A percentile compares a stretch with the other conserved stretches of the same genome.
Conservation (phyloP, 2,329 filamentous ascomycete species). For the Karstenula rhodostoma region DNA sequence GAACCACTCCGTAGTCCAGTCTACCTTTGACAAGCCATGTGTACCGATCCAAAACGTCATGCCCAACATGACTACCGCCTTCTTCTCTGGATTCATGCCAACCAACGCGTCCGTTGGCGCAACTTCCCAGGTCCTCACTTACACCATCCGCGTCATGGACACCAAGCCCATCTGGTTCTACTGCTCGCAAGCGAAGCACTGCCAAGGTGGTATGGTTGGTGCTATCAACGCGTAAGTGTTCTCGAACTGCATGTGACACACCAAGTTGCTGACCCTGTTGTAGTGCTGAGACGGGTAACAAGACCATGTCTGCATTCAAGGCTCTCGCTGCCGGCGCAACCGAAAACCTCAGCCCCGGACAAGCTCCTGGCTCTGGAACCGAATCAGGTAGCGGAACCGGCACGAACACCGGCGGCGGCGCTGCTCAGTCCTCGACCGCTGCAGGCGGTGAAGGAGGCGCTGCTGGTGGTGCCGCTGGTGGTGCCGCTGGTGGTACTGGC, state of each 20-base stretch:
- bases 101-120: constrained; percentile 51
- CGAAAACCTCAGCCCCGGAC: constrained; percentile 53
- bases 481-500: constrained; percentile 10
- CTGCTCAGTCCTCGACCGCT: constrained; percentile 17
- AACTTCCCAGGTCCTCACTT: constrained; percentile 65
- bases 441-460: constrained; percentile 11
- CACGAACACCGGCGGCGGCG: constrained; percentile 19
- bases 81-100: constrained; percentile 73
- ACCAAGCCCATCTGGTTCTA: constrained; percentile 79
- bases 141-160: constrained; percentile 74
- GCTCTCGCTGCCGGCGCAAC: constrained; percentile 50
- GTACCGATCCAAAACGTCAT: constrained; percentile 62
- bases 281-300: constrained; percentile 45
- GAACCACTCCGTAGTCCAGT: constrained; percentile 84
- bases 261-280: constrained; percentile 26
- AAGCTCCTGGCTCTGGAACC: constrained; percentile 31
- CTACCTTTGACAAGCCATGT: constrained; percentile 76
- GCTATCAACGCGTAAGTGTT: constrained; percentile 75
- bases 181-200: constrained; percentile 78
- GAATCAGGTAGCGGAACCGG: constrained; percentile 20
- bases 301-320: constrained; percentile 45
- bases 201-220: constrained; percentile 77
- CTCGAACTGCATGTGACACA: constrained; percentile 19
- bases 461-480: constrained; percentile 16
- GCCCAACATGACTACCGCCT: constrained; percentile 59